These are phyloP conservation scores for Apophysomyces trapeziformis DNA, from an alignment of 371 early-diverging fungal species.

Conservation along the genomic window DNA sequence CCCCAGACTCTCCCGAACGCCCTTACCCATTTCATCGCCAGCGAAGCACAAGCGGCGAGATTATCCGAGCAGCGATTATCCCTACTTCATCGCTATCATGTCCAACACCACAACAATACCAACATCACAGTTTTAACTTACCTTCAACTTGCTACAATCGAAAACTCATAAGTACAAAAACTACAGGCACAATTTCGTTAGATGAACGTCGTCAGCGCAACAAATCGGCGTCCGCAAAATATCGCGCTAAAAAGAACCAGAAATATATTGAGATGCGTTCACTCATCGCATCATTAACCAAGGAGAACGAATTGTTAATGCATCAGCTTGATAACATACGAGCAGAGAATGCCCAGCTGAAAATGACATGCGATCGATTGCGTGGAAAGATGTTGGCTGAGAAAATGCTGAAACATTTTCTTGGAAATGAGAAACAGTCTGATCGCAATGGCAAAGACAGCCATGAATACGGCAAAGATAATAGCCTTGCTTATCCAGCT, in stretches of 20 bases:
- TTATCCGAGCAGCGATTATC: background rate
- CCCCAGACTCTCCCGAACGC: background rate
- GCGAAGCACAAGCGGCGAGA: background rate
- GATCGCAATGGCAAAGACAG: background rate
- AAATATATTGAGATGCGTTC: slow-evolving; percentile 56
- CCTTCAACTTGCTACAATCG: background rate
- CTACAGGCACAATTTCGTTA: slow-evolving; percentile 33
- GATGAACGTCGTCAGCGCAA: slow-evolving; percentile 58
- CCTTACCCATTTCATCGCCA: background rate
- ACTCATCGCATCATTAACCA: slow-evolving; percentile 41
- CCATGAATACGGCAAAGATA: background rate
- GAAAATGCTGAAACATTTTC: slow-evolving; percentile 45
- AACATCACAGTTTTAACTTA: background rate
- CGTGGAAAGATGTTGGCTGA: slow-evolving; percentile 51
- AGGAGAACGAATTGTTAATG: slow-evolving; percentile 43
- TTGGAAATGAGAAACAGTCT: slow-evolving; percentile 9
- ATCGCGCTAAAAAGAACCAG: slow-evolving; percentile 59
- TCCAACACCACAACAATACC: background rate
- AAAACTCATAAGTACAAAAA: background rate
- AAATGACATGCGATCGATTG: slow-evolving; percentile 47
- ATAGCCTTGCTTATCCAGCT: background rate
- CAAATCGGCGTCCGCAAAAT: slow-evolving; percentile 62
- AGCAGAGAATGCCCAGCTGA: slow-evolving; percentile 47
- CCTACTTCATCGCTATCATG: background rate
- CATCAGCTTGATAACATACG: slow-evolving; percentile 49